Percentiles rank a stretch among this genome's conserved stretches.
Conservation (phyloP, 1,284 basidiomycete species). For the Hemileia vastatrix region DNA sequence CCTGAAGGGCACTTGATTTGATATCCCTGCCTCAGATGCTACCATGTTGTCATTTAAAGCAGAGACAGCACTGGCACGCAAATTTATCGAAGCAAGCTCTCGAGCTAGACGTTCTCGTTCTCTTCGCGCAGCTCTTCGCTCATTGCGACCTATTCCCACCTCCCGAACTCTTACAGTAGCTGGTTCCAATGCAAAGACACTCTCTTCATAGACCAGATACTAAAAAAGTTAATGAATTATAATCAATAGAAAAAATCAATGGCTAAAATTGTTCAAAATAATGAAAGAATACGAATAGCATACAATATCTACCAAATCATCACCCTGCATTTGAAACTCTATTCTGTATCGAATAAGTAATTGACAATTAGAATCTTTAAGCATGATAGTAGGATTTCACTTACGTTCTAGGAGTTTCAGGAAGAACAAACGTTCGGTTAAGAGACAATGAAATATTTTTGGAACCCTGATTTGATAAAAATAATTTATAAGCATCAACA, state of each 20-base stretch:
- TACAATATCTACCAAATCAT: slow-evolving; percentile 68
- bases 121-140: slow-evolving; percentile 67
- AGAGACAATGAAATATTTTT: slow-evolving; percentile 36
- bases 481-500: too few species aligned
- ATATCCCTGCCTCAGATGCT: not conserved
- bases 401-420: slow-evolving; percentile 65
- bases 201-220: slow-evolving; percentile 66
- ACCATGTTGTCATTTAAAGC: not conserved
- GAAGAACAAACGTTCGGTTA: slow-evolving; percentile 68
- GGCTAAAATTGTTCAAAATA: not conserved
- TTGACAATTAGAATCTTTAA: not conserved
- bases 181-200: slow-evolving; percentile 76
- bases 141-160: slow-evolving; percentile 72
- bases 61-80: slow-evolving; percentile 24
- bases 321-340: slow-evolving; percentile 74
- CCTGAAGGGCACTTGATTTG: too few species aligned
- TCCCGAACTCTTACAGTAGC: slow-evolving; percentile 81
- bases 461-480: too few species aligned
- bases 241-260: slow-evolving; percentile 14
- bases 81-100: slow-evolving; percentile 43
- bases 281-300: not conserved
- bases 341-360: slow-evolving; percentile 39
- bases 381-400: not conserved
- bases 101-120: slow-evolving; percentile 58
- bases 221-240: not conserved